Evolutionary conservation across 306 rosid species (phyloP), one percentile per base, ranked within the genome.

Genomic region (Carpinus viminea): DNA sequence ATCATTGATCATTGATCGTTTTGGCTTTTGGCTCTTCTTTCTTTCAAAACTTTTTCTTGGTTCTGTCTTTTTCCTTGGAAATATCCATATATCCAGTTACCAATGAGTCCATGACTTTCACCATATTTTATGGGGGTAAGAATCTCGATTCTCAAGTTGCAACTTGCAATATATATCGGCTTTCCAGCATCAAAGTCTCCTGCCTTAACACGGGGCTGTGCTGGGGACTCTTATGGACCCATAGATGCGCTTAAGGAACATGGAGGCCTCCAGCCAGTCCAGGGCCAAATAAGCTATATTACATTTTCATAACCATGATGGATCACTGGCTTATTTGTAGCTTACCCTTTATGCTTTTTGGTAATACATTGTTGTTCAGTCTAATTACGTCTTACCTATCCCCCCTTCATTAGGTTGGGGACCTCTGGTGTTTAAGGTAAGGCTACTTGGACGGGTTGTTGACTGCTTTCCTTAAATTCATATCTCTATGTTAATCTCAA

Each of bases 181-280:
- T 34, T 54, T 74, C 75, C 70, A 62, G 72, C 68, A 38, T 78
- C 21, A 9, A 66, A 38, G 20, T 31, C 31, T 68, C 70, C 73
- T 68, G 8, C 17, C 55, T 48, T 65, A 12, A 57, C 12, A 21
- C 54, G 60, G 68, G 70, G 38, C 73, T 36, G 65, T 5, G 52
- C 50, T 43, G 36, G 64, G 65, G 74, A 75, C 73, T 82, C 76
- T 57, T 73, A 53, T 56, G 64, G 78, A 65, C 64, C 85, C 18
- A 65, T 61, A n/a, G 20, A n/a, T 62, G 41, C 43, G 24, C 1
- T 24, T 21, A 4, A 51, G 53, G 68, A 76, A 26, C 57, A 4
- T 9, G 26, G 53, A 13, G 48, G 45, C 8, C 41, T 81, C 45
- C 45, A 21, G 57, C 57, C 2, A 16, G 57, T 12, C n/a, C 21